phyloP scores from a whole-genome alignment of 1,139 yeast species.

The Blastobotrys ciferrii region DNA sequence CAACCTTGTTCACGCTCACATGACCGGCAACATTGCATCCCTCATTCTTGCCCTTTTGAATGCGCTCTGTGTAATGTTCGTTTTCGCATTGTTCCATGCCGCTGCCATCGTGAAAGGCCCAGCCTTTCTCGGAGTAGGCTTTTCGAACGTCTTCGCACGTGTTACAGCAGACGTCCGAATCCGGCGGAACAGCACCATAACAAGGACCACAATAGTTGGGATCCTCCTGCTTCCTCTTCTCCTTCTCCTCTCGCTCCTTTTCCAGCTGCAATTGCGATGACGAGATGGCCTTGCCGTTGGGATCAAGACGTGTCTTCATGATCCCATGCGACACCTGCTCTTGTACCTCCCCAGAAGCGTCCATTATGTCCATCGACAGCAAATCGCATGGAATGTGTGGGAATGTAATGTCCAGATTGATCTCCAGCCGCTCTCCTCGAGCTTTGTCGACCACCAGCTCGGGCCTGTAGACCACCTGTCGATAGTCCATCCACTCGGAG shows the following conservation, averaged over 20 bases:
- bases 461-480: slow-evolving; percentile 65
- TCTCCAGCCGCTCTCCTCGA: slow-evolving; percentile 69
- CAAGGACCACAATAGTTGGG: slow-evolving; percentile 79
- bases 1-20: slow-evolving; percentile 76
- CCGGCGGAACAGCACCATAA: slow-evolving; percentile 72
- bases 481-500: slow-evolving; percentile 76
- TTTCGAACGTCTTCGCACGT: slow-evolving; percentile 75
- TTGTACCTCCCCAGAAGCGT: slow-evolving; percentile 80
- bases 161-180: slow-evolving; percentile 64
- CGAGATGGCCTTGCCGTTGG: slow-evolving; percentile 45
- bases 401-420: slow-evolving; percentile 77
- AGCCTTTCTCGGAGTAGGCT: slow-evolving; percentile 72
- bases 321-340: slow-evolving; percentile 74
- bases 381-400: slow-evolving; percentile 80
- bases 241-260: slow-evolving; percentile 25
- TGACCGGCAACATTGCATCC: slow-evolving; percentile 87
- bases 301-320: slow-evolving; percentile 60
- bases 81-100: slow-evolving; percentile 85
- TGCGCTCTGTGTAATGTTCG: slow-evolving; percentile 72
- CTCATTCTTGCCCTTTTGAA: slow-evolving; percentile 62
- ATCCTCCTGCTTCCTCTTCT: slow-evolving; percentile 34
- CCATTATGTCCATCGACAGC: slow-evolving; percentile 65
- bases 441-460: slow-evolving; percentile 88
- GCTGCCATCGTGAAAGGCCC: slow-evolving; percentile 90
- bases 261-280: slow-evolving; percentile 36